phyloP scores from a whole-genome alignment of 139 green algal genomes.

The Gonium pectorale region DNA sequence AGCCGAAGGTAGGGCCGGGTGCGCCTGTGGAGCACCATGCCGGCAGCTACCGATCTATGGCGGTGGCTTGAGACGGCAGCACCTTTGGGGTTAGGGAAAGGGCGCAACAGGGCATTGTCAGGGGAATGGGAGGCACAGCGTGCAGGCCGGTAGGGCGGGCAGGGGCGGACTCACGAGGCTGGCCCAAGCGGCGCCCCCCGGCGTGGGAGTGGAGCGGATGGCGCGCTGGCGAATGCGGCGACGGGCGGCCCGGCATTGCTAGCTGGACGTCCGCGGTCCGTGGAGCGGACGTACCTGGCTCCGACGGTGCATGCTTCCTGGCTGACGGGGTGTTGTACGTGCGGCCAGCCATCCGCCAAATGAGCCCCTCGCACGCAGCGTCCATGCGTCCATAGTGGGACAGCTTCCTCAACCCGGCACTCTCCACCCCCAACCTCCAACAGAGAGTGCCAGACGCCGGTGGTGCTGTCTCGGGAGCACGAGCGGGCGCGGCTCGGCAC shows the following conservation, averaged over 20 bases:
- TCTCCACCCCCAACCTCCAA: background rate
- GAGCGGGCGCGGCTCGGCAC: conserved; percentile 19
- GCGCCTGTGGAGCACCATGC: background rate
- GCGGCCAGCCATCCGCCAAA: too few species aligned
- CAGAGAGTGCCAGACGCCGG: conserved; percentile 27
- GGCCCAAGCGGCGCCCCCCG: too few species aligned
- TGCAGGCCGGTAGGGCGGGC: background rate
- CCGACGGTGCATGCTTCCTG: background rate
- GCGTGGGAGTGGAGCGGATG: too few species aligned
- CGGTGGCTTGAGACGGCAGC: background rate
- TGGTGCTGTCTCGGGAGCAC: conserved; percentile 28
- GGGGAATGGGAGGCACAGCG: background rate
- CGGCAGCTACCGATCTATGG: too few species aligned
- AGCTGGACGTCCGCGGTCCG: too few species aligned
- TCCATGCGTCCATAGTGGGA: background rate
- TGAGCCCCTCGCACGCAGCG: background rate
- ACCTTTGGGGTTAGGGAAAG: background rate
- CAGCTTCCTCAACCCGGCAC: background rate
- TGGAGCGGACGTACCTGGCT: too few species aligned
- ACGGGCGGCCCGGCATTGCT: too few species aligned
- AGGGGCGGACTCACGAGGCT: background rate
- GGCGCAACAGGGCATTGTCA: background rate
- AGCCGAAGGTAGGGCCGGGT: background rate
- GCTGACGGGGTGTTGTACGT: background rate
- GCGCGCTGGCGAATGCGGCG: too few species aligned